Evolutionary conservation across 257 asterid species (phyloP), one percentile per base, ranked within the genome.

Genomic region (Lavandula angustifolia): DNA sequence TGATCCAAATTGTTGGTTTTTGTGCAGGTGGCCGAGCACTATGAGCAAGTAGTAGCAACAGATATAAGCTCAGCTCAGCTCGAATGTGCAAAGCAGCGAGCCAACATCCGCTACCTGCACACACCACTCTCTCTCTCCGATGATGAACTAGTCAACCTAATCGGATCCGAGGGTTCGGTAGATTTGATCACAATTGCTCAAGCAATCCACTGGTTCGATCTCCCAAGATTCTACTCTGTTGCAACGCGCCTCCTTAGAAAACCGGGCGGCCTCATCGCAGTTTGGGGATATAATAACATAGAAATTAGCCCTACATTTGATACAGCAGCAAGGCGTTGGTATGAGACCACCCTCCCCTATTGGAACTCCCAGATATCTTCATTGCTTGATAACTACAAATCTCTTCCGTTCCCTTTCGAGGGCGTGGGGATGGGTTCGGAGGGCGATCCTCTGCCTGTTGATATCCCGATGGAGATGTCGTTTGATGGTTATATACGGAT

Each of bases 161-260:
- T 75, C 10, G 80, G 73, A 9, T 8, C 29, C 1, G 67, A 75
- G 6, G 52, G 60, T 6, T 75, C 63, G 2, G 69, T 68, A 0
- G 81, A 79, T 31, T 17, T 79, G 0, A 60, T 79, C 9, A 79
- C 78, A 0, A 49, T 72, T 0, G 81, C 81, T 5, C 69, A 68
- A 72, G 84, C 79, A 29, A 16, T 79, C 76, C 84, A 79, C 70
- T 75, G 81, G 81, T 79, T 79, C 12, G 76, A 79, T 68, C 84
- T 79, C 1, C 81, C 81, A 18, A 34, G 76, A 0, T 68, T 79
- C n/a, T 79, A 75, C 61, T 62, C 72, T 0, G 47, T 68, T 3
- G 79, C 3, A 0, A 68, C 9, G 9, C 69, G 74, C 60, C 58
- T 75, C 51, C 81, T 75, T 54, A 68, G 68, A 32, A 34, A 56